These are phyloP conservation scores for Cerioporus squamosus DNA, from an alignment of 1,284 basidiomycete species.

Conservation along the genomic window DNA sequence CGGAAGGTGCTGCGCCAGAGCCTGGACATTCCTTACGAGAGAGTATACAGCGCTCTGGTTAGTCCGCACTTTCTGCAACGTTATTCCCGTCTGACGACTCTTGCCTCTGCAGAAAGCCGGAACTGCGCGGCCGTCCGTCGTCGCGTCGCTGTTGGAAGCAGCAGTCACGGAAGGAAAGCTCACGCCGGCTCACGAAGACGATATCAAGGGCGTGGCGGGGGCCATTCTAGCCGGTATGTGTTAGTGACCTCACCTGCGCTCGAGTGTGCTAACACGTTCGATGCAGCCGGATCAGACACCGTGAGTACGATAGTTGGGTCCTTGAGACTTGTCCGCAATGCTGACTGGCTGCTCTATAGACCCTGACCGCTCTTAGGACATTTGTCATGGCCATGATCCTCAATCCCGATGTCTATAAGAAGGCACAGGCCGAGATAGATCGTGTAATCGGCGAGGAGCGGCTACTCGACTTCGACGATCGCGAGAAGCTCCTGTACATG, in stretches of 20 bases:
- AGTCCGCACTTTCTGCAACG: neutral
- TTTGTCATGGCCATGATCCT: constrained; percentile 31
- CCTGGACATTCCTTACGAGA: constrained; percentile 29
- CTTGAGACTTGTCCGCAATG: neutral
- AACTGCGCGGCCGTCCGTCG: constrained; percentile 29
- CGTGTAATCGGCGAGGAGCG: constrained; percentile 33
- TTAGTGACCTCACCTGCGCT: neutral
- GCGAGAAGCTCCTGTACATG: constrained; percentile 37
- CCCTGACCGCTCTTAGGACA: constrained; percentile 23
- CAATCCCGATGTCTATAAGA: constrained; percentile 33
- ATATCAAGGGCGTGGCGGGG: constrained; percentile 30
- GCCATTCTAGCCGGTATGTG: constrained; percentile 29
- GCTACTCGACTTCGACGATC: constrained; percentile 38
- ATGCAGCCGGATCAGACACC: constrained; percentile 28
- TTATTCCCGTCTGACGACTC: neutral
- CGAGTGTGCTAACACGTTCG: neutral
- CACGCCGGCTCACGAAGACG: constrained; percentile 25
- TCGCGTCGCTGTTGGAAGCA: constrained; percentile 26
- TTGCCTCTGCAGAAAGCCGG: constrained; percentile 21
- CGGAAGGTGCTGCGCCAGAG: constrained; percentile 19
- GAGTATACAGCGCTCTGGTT: constrained; percentile 30
- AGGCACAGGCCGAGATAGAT: constrained; percentile 39
- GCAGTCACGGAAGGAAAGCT: constrained; percentile 8
- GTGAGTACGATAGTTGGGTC: neutral
- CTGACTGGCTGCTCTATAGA: constrained; percentile 16